Conservation (phyloP, 2,329 filamentous ascomycete genomes). For the Delphinella strobiligena region DNA sequence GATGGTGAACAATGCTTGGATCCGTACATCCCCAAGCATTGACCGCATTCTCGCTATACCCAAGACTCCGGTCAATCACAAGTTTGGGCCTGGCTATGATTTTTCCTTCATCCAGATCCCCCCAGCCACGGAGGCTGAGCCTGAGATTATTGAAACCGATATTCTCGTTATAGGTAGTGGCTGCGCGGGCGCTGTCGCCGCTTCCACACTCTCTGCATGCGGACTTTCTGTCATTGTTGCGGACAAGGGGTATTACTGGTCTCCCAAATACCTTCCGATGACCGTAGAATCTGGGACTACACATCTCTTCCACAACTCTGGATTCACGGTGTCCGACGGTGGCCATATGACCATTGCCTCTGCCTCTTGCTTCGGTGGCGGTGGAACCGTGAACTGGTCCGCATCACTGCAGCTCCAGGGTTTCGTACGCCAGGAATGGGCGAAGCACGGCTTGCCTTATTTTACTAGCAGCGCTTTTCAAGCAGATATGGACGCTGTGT, state of each 20-base stretch:
- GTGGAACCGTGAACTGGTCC: constrained; percentile 80
- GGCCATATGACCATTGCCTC: constrained; percentile 47
- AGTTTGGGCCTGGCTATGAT: constrained; percentile 35
- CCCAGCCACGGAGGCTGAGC: constrained; percentile 21
- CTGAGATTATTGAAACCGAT: constrained; percentile 54
- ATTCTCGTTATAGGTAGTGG: constrained; percentile 79
- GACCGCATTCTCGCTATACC: constrained; percentile 46
- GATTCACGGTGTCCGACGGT: constrained; percentile 41
- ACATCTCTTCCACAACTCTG: constrained; percentile 60
- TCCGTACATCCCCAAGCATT: constrained; percentile 45
- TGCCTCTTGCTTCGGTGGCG: constrained; percentile 70
- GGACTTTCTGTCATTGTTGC: constrained; percentile 67
- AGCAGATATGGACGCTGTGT: constrained; percentile 67
- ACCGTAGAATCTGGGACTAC: constrained; percentile 44
- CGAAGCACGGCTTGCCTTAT: constrained; percentile 51
- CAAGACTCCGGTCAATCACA: constrained; percentile 38
- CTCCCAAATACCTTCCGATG: constrained; percentile 64
- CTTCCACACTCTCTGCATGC: constrained; percentile 68
- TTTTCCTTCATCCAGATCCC: constrained; percentile 54
- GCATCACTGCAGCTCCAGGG: constrained; percentile 57
- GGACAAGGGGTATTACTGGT: constrained; percentile 71
- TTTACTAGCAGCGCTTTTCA: constrained; percentile 67
- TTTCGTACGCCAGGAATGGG: constrained; percentile 73
- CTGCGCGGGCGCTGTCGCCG: constrained; percentile 70
- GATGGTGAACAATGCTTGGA: constrained; percentile 43